Conservation (phyloP, 1,284 basidiomycete genomes). For the Cutaneotrichosporon sp. region DNA sequence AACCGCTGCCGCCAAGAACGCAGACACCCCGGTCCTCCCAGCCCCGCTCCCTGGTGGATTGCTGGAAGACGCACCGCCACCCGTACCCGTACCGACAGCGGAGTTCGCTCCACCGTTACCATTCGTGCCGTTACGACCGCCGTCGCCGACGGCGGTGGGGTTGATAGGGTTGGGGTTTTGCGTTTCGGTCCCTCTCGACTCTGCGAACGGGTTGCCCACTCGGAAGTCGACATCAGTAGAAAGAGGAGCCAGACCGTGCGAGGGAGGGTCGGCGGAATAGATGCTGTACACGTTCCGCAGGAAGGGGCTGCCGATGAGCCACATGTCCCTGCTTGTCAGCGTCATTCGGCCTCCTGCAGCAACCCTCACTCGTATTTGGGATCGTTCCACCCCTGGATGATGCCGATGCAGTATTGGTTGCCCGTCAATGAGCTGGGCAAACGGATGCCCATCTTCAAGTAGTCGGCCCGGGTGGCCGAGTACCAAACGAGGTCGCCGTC, state of each 20-base stretch:
- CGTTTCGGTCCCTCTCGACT: background rate
- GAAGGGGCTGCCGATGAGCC: slow-evolving; percentile 51
- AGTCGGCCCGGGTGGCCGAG: background rate
- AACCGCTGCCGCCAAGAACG: too few species aligned
- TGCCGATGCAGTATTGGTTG: background rate
- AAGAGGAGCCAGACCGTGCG: slow-evolving; percentile 70
- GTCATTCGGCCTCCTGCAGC: background rate
- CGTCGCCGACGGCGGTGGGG: too few species aligned
- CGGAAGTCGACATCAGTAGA: background rate
- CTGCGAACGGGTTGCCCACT: background rate
- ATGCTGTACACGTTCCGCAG: slow-evolving; percentile 87
- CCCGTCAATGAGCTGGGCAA: background rate
- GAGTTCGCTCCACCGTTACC: too few species aligned
- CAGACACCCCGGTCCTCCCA: too few species aligned
- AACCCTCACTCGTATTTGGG: background rate
- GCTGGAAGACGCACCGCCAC: too few species aligned
- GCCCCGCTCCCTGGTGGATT: too few species aligned
- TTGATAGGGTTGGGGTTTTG: background rate
- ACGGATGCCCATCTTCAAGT: background rate
- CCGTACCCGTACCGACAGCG: too few species aligned
- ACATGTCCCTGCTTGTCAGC: slow-evolving; percentile 47
- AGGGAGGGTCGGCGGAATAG: slow-evolving; percentile 66
- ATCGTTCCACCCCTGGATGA: background rate
- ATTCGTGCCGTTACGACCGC: too few species aligned
- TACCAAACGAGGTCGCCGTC: background rate